Evolutionary conservation across 257 asterid species (phyloP).

Genomic region (Rhazya stricta): DNA sequence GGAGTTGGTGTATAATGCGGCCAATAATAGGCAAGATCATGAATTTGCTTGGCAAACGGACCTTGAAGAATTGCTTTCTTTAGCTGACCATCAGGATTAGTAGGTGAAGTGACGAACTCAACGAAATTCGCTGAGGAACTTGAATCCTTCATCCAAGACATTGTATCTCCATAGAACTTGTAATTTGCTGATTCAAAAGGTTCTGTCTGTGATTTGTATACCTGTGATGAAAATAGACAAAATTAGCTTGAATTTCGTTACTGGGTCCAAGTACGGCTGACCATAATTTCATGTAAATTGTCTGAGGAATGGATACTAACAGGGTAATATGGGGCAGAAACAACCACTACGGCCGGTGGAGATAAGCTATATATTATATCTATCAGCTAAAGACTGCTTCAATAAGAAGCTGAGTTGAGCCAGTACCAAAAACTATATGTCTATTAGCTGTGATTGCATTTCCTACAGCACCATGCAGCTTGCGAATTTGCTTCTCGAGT

Average conservation of each 20-base stretch:
- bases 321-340: conserved; percentile 20
- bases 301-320: background rate
- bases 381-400: conserved; percentile 42
- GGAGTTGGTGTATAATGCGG: conserved; percentile 20
- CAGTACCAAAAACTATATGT: conserved; percentile 53
- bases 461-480: conserved; percentile 25
- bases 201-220: conserved; percentile 14
- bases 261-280: too few relatives aligned
- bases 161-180: conserved; percentile 14
- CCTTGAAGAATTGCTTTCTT: conserved; percentile 17
- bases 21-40: conserved; percentile 28
- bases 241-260: background rate
- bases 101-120: conserved; percentile 22
- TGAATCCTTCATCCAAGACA: conserved; percentile 6
- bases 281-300: background rate
- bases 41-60: background rate
- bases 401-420: conserved; percentile 63
- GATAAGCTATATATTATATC: background rate
- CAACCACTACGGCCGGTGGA: conserved; percentile 14
- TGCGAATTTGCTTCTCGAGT: conserved; percentile 17
- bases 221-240: background rate
- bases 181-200: conserved; percentile 10
- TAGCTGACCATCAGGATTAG: conserved; percentile 17
- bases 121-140: background rate
- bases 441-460: conserved; percentile 56